These are phyloP conservation scores for Fusarium citri DNA, from an alignment of 2,329 filamentous ascomycete genomes.

Conservation along the genomic window DNA sequence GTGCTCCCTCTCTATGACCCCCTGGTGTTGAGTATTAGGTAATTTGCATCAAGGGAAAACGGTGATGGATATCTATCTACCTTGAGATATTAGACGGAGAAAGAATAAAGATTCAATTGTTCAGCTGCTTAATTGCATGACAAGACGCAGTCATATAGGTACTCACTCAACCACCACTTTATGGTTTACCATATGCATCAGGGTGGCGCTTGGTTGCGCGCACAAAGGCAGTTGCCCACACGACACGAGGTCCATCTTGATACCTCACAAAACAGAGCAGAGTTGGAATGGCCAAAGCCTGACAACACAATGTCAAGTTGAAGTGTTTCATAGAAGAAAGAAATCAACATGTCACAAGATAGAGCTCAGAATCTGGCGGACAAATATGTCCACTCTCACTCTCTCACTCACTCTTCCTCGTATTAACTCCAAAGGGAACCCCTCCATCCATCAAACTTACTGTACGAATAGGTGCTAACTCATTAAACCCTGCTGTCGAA, in stretches of 20 bases:
- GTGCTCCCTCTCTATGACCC: background rate
- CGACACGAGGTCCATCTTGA: conserved; percentile 16
- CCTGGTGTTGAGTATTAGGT: background rate
- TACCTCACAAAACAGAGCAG: background rate
- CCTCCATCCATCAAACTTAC: conserved; percentile 27
- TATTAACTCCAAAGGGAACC: background rate
- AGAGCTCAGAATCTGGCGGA: background rate
- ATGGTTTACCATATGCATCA: conserved; percentile 8
- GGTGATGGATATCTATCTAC: background rate
- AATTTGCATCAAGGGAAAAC: background rate
- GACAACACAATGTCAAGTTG: conserved; percentile 15
- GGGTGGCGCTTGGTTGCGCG: conserved; percentile 34
- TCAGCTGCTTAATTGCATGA: background rate
- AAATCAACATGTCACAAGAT: background rate
- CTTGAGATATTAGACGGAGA: background rate
- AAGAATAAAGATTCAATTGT: background rate
- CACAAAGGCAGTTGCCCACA: conserved; percentile 39
- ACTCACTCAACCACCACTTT: background rate
- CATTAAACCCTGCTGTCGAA: conserved; percentile 42
- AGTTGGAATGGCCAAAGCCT: conserved; percentile 7
- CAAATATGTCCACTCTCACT: background rate
- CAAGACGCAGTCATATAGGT: background rate
- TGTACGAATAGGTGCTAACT: background rate
- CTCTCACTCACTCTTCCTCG: background rate
- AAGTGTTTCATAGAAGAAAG: background rate